These are phyloP conservation scores for Corniculantispora saksenae DNA, from an alignment of 2,329 filamentous ascomycete genomes.

Conservation along the genomic window DNA sequence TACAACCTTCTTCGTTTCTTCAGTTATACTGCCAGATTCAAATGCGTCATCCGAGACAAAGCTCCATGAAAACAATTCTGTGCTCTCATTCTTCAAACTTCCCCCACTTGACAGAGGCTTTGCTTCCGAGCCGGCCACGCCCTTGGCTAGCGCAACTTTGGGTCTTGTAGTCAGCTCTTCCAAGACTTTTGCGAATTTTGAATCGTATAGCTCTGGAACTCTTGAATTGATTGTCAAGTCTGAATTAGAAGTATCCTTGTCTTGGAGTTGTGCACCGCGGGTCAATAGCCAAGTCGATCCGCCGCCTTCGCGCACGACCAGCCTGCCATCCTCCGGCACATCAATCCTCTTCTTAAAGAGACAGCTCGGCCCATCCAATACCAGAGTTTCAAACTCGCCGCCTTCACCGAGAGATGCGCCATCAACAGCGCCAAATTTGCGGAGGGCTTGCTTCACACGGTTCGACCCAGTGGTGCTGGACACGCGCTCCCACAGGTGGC, in stretches of 20 bases:
- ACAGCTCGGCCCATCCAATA: constrained; percentile 72
- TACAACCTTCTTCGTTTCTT: constrained; percentile 52
- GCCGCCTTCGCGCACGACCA: constrained; percentile 66
- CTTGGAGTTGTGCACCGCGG: constrained; percentile 53
- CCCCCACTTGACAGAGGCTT: not conserved
- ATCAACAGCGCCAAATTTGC: constrained; percentile 65
- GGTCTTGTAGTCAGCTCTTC: constrained; percentile 29
- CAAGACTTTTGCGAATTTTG: constrained; percentile 51
- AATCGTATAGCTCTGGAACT: constrained; percentile 68
- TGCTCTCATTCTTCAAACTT: no score
- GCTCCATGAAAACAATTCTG: constrained; percentile 33
- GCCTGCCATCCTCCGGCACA: constrained; percentile 55
- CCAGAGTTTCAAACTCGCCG: constrained; percentile 93
- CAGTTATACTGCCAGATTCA: constrained; percentile 38
- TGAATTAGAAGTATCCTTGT: constrained; percentile 32
- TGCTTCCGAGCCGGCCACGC: not conserved
- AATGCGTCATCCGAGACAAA: constrained; percentile 33
- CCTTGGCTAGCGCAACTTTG: not conserved
- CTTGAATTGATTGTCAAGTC: constrained; percentile 32
- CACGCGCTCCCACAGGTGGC: constrained; percentile 79
- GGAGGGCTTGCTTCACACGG: constrained; percentile 55
- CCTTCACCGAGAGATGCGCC: constrained; percentile 87
- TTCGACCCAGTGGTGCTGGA: constrained; percentile 53
- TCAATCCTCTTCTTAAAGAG: constrained; percentile 74
- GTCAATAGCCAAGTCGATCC: constrained; percentile 76